Conservation (phyloP, 2,329 filamentous ascomycete genomes). For the Fusarium kyushuense region DNA sequence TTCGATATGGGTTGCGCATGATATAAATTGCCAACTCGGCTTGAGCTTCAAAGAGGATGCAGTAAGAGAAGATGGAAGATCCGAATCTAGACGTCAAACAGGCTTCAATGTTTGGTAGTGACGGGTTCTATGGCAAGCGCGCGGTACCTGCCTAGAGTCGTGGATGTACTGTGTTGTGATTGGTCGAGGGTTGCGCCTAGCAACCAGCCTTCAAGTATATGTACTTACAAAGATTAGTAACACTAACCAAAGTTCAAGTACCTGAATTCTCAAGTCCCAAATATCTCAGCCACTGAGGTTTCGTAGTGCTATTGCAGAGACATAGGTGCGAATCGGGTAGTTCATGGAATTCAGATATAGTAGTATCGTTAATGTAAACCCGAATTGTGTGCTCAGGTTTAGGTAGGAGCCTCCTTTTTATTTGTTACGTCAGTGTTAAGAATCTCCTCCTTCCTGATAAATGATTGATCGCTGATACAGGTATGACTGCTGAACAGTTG, state of each 20-base stretch:
- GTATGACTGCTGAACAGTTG: background rate
- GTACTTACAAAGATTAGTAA: conserved; percentile 2
- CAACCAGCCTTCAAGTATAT: conserved; percentile 42
- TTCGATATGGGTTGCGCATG: conserved; percentile 42
- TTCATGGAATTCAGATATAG: background rate
- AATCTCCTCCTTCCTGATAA: background rate
- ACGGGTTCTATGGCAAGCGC: conserved; percentile 39
- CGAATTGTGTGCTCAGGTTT: background rate
- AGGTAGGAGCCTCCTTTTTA: background rate
- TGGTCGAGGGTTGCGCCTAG: conserved; percentile 37
- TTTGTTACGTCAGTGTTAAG: background rate
- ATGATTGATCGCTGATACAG: background rate
- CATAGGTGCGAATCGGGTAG: background rate
- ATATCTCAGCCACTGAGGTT: conserved; percentile 29
- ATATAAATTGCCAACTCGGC: conserved; percentile 36
- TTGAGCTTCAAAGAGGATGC: conserved; percentile 31
- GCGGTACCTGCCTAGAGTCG: conserved; percentile 34
- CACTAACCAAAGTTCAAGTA: conserved; percentile 5
- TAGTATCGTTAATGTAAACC: background rate
- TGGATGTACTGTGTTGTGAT: background rate
- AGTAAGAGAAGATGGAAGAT: conserved; percentile 20
- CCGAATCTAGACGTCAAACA: conserved; percentile 22
- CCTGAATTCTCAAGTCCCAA: background rate
- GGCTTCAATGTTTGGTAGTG: conserved; percentile 42
- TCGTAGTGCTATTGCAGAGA: conserved; percentile 1